Percentiles rank a stretch among this genome's conserved stretches.
Conservation (phyloP, 176 grass and related monocot species). For the Avena atlantica region DNA sequence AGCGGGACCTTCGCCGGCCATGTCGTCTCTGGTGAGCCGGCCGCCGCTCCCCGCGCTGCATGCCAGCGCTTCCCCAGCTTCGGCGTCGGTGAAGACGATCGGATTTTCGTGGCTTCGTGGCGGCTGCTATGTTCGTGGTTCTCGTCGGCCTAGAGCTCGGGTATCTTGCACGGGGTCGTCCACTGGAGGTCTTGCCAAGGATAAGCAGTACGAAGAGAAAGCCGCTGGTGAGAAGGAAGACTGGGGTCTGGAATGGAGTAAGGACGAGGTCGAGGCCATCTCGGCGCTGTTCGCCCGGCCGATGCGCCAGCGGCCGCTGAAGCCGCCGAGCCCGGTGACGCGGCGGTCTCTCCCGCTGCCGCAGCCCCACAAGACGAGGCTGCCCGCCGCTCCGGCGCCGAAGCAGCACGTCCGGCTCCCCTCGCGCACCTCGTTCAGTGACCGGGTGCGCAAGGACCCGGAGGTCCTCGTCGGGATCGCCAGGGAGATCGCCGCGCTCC, state of each 20-base stretch:
- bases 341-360: conserved; percentile 57
- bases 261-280: conserved; percentile 77
- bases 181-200: background rate
- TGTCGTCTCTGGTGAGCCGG: conserved; percentile 13
- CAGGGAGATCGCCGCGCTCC: conserved; percentile 60
- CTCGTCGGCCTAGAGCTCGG: background rate
- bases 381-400: conserved; percentile 44
- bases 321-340: conserved; percentile 42
- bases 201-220: background rate
- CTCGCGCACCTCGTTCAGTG: conserved; percentile 52
- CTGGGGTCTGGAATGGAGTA: conserved; percentile 50
- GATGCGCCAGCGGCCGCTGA: conserved; percentile 48
- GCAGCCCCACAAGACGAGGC: conserved; percentile 55
- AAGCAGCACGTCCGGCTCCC: conserved; percentile 60
- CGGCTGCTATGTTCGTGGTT: too few relatives aligned
- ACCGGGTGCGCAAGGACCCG: conserved; percentile 72
- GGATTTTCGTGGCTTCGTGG: background rate
- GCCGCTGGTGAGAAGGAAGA: background rate
- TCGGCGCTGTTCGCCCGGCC: conserved; percentile 77
- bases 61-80: background rate
- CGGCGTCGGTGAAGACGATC: background rate
- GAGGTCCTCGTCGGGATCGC: conserved; percentile 68
- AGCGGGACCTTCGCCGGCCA: background rate
- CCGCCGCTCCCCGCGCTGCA: conserved; percentile 3
- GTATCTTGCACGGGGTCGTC: conserved; percentile 5